Evolutionary conservation across 805 yeast species (phyloP).

Genomic region (Metschnikowia corniflorae): DNA sequence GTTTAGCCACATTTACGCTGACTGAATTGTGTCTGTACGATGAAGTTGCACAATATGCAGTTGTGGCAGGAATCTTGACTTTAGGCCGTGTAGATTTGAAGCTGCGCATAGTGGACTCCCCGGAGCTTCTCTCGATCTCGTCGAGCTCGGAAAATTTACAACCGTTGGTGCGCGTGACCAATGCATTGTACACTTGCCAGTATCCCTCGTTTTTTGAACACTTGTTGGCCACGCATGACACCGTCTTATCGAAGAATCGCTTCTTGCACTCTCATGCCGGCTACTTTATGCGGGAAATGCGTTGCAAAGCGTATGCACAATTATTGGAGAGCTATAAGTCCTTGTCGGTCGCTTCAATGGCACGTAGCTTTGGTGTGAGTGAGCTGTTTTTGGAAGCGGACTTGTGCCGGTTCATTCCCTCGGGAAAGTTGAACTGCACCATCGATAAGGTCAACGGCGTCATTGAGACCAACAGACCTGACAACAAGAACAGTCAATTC

Average conservation of each 20-base stretch:
- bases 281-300: constrained; percentile 84
- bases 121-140: constrained; percentile 80
- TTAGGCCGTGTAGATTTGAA: constrained; percentile 83
- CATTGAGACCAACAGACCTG: constrained; percentile 93
- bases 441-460: constrained; percentile 94
- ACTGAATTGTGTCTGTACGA: constrained; percentile 87
- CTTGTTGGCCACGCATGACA: constrained; percentile 72
- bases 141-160: constrained; percentile 68
- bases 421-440: constrained; percentile 89
- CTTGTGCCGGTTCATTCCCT: constrained; percentile 86
- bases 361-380: constrained; percentile 86
- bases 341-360: constrained; percentile 87
- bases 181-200: constrained; percentile 84
- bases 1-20: constrained; percentile 92
- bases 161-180: constrained; percentile 79
- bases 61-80: constrained; percentile 81
- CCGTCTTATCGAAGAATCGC: constrained; percentile 56
- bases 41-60: constrained; percentile 83
- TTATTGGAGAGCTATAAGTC: constrained; percentile 92
- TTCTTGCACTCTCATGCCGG: constrained; percentile 76
- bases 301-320: constrained; percentile 93
- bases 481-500: constrained; percentile 92
- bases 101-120: constrained; percentile 82
- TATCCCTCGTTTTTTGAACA: constrained; percentile 75
- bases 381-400: constrained; percentile 84